Percentiles rank a stretch among this genome's conserved stretches.
These are phyloP conservation scores for Diospyros kaki DNA, from an alignment of 148 eudicot genomes.

Conservation along the genomic window DNA sequence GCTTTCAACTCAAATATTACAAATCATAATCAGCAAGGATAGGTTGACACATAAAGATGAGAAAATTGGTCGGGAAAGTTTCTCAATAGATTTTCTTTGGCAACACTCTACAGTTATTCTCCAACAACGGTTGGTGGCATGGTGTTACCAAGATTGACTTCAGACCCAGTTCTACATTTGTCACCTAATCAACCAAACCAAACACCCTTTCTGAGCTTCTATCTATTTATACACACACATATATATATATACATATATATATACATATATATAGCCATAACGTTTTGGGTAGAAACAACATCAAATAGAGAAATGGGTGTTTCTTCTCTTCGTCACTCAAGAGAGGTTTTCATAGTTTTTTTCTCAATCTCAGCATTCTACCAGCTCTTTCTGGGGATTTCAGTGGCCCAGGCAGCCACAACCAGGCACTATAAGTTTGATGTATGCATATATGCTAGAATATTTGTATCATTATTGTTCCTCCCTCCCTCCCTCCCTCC, in stretches of 20 bases:
- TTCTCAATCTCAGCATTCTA: not conserved
- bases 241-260: too few species aligned
- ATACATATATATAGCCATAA: too few species aligned
- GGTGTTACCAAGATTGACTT: not conserved
- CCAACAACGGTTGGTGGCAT: conserved; percentile 11
- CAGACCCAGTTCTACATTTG: not conserved
- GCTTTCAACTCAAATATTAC: too few species aligned
- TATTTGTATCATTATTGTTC: not conserved
- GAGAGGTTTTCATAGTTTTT: not conserved
- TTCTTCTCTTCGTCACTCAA: too few species aligned
- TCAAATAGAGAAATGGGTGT: too few species aligned
- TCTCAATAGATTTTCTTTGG: conserved; percentile 20
- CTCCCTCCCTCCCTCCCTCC: not conserved
- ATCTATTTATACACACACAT: too few species aligned
- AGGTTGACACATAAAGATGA: too few species aligned
- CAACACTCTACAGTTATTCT: conserved; percentile 36
- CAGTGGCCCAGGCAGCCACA: conserved; percentile 14
- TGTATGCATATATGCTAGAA: not conserved
- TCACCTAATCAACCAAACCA: too few species aligned
- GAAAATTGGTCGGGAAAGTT: too few species aligned
- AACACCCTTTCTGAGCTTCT: too few species aligned
- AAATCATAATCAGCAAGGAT: too few species aligned
- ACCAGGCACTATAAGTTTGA: conserved; percentile 15
- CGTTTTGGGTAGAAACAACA: too few species aligned
- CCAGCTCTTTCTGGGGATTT: conserved; percentile 6